Conservation (phyloP, 2,329 filamentous ascomycete species). For the Teratosphaeria gauchensis region DNA sequence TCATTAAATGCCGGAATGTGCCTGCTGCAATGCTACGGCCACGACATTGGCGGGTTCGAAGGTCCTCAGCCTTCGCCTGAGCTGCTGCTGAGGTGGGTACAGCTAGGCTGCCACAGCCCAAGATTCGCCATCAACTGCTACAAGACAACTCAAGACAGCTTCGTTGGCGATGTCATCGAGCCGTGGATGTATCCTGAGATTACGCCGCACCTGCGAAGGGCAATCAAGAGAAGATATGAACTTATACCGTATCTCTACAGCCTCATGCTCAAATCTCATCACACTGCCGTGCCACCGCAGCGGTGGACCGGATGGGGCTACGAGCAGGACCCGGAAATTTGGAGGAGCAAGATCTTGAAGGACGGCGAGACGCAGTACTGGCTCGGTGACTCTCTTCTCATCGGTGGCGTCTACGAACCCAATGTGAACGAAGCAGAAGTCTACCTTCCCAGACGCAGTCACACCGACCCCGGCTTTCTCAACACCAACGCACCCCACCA, state of each 20-base stretch:
- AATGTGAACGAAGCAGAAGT: conserved; percentile 45
- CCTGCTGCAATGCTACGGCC: conserved; percentile 54
- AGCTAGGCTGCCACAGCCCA: conserved; percentile 59
- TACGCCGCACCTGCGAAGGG: conserved; percentile 50
- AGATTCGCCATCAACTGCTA: conserved; percentile 72
- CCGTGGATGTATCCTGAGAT: conserved; percentile 68
- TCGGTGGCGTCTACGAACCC: conserved; percentile 59
- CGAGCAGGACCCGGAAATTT: conserved; percentile 56
- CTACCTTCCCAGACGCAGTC: conserved; percentile 48
- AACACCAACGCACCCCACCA: conserved; percentile 55
- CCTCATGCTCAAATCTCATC: conserved; percentile 52
- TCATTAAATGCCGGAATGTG: conserved; percentile 60
- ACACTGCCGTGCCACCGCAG: conserved; percentile 53
- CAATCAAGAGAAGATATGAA: conserved; percentile 62
- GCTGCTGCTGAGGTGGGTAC: conserved; percentile 62
- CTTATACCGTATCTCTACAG: conserved; percentile 65
- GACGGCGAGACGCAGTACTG: conserved; percentile 63
- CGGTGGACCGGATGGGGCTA: conserved; percentile 67
- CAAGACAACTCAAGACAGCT: conserved; percentile 60
- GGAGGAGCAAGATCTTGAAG: conserved; percentile 47
- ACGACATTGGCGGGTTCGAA: conserved; percentile 69
- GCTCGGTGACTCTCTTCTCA: conserved; percentile 56
- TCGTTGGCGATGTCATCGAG: conserved; percentile 63
- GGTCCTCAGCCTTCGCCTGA: conserved; percentile 63
- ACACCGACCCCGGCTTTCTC: conserved; percentile 45